Percentiles rank a stretch among this genome's conserved stretches.
Conservation (phyloP, 305 asterid species). For the Rubia tinctorum region DNA sequence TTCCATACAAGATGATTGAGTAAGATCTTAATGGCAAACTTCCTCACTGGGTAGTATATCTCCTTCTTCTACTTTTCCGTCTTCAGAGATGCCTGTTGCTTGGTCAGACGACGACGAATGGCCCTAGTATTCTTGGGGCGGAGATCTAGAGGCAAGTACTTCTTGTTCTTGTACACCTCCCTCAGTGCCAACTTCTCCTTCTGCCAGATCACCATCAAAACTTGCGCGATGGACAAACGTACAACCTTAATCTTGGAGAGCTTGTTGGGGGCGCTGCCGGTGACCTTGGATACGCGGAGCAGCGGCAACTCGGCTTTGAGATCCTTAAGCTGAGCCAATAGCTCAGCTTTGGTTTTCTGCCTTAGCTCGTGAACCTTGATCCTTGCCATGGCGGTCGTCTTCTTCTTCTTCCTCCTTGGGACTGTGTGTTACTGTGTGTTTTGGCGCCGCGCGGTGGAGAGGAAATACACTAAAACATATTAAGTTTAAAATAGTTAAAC, state of each 20-base stretch:
- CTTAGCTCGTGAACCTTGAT: constrained; percentile 82
- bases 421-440: no score
- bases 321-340: constrained; percentile 63
- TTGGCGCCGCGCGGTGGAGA: no score
- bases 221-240: constrained; percentile 33
- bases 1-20: background rate
- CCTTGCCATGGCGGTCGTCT: no score
- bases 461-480: no score
- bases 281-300: constrained; percentile 70
- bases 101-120: constrained; percentile 14
- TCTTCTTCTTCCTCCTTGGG: no score
- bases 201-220: constrained; percentile 31
- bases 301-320: constrained; percentile 74
- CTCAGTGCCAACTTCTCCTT: constrained; percentile 27
- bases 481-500: no score
- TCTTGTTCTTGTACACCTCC: constrained; percentile 31
- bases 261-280: constrained; percentile 82
- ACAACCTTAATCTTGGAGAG: constrained; percentile 55
- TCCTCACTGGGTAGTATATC: constrained; percentile 33
- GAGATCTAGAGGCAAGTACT: constrained; percentile 32
- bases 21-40: constrained; percentile 46
- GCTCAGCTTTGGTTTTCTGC: constrained; percentile 52
- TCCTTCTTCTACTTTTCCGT: constrained; percentile 33
- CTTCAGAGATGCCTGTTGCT: constrained; percentile 45
- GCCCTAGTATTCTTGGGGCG: constrained; percentile 39